Conservation (phyloP, 441 rosid genomes). For the Theobroma grandiflorum region DNA sequence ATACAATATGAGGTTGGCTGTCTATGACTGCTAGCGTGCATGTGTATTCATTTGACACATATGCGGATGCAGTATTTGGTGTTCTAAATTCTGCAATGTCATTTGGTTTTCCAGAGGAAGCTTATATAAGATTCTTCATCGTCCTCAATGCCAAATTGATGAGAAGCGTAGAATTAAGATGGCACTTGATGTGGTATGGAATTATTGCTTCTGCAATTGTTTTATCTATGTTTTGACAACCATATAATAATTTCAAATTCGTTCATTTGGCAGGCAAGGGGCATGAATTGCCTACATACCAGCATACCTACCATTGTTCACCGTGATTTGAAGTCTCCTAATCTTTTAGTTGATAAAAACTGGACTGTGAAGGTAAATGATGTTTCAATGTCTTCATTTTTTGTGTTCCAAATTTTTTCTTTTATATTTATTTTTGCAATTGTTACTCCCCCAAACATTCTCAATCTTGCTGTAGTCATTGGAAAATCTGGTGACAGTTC, state of each 20-base stretch:
- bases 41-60: slow-evolving; percentile 7
- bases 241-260: slow-evolving; percentile 14
- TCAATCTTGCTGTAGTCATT: neutral
- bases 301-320: too few relatives aligned
- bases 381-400: too few relatives aligned
- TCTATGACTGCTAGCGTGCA: neutral
- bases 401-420: too few relatives aligned
- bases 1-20: slow-evolving; percentile 27
- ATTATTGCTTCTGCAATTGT: slow-evolving; percentile 27
- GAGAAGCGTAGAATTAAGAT: slow-evolving; percentile 94
- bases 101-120: slow-evolving; percentile 78
- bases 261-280: slow-evolving; percentile 74
- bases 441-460: neutral
- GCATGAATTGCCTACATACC: slow-evolving; percentile 91
- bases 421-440: too few relatives aligned
- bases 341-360: too few relatives aligned
- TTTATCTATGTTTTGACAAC: slow-evolving; percentile 4
- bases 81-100: slow-evolving; percentile 28
- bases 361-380: too few relatives aligned
- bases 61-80: neutral
- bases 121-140: slow-evolving; percentile 89
- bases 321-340: too few relatives aligned
- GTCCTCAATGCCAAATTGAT: slow-evolving; percentile 87
- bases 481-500: neutral
- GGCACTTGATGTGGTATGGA: slow-evolving; percentile 95